Conservation (phyloP, 768 basidiomycete species). For the Phaeotremella fagi region DNA sequence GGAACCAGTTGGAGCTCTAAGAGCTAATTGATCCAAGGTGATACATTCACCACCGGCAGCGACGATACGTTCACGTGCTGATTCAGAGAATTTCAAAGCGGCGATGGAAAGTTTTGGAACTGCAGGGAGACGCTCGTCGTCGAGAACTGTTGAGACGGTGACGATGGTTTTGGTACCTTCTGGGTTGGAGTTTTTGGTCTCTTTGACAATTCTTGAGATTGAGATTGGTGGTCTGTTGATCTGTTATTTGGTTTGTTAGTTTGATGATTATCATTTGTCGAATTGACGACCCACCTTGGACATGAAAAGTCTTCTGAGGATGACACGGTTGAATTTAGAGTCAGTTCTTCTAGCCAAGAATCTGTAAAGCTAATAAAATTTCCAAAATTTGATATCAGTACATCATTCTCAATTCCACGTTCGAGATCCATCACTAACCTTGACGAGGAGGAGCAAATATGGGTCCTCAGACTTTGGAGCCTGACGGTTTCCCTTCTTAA, state of each 20-base stretch:
- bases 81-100: conserved; percentile 88
- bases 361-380: conserved; percentile 73
- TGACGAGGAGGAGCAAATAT: conserved; percentile 95
- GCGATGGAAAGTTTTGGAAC: conserved; percentile 89
- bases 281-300: conserved; percentile 57
- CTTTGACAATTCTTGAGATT: conserved; percentile 82
- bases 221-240: conserved; percentile 95
- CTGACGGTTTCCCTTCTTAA: conserved; percentile 92
- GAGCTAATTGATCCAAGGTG: conserved; percentile 93
- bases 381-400: too few species aligned
- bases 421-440: conserved; percentile 56
- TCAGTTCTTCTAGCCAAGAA: conserved; percentile 97
- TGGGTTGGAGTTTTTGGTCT: conserved; percentile 57
- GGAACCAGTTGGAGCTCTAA: conserved; percentile 86
- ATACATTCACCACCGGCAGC: conserved; percentile 91
- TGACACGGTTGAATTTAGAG: conserved; percentile 88
- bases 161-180: conserved; percentile 72
- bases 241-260: conserved; percentile 1
- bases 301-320: conserved; percentile 88
- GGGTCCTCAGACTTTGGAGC: conserved; percentile 99
- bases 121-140: conserved; percentile 79
- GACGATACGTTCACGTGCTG: conserved; percentile 89
- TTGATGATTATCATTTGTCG: neutral
- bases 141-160: conserved; percentile 84
- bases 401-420: neutral